Evolutionary conservation across 768 basidiomycete species (phyloP), one percentile per base, ranked within the genome.

Genomic region (Suillus placidus): DNA sequence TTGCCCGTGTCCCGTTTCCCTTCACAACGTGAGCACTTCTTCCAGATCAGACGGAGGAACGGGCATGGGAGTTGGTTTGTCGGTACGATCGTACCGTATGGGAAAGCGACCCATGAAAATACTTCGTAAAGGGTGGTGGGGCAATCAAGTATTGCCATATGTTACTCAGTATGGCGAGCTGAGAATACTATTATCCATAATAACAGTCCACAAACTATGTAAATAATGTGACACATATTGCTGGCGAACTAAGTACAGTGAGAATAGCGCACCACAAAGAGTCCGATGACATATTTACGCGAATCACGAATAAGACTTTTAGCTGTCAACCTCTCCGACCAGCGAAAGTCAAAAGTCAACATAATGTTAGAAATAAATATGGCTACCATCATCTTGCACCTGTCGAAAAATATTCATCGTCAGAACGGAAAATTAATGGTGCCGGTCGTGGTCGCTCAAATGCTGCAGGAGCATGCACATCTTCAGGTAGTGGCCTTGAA

Each of bases 361-460:
- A 60, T 18, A 60, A 58, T 6, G 18, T 42, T 42, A 60, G 18
- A 60, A 42, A 60, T 60, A 32, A 60, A 60, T 7, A 60, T 10
- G 37, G 26, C 1, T 43, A 65, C 67, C 61, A 56, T 74, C 64
- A 54, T 76, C 70, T 62, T 32, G 62, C 32, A 66, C 58, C 18
- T 60, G 18, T 60, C 18, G 54, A 47, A 69, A 52, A 65, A 61
- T 66, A 66, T 30, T 65, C 66, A 26, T 32, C 30, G 32, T 68
- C 66, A 35, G 68, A 55, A 40, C 66, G 62, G 60, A 78, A 63
- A 57, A 68, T 51, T 14, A 76, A 66, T n/a, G 82, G 84, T 37
- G 84, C 79, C 26, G 82, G 80, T 68, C 84, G 73, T 61, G 80
- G 82, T 57, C 79, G 76, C 64, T 83, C 81, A 69, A 75, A 78